Base-by-base conservation (phyloP, 176 grass and related monocot species). In the Miscanthus lutarioriparius region DNA sequence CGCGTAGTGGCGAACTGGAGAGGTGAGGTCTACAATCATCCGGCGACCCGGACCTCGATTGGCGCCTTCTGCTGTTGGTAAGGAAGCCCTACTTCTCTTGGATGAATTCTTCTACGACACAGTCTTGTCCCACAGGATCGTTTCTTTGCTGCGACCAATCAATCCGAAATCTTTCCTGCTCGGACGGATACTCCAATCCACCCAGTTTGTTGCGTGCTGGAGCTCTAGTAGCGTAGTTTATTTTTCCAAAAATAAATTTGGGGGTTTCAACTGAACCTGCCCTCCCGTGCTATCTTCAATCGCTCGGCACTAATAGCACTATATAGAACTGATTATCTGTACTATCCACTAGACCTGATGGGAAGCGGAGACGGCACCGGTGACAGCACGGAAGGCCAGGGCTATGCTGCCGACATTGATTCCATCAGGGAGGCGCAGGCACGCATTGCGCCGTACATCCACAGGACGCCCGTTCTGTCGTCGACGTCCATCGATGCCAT, bases 341-440 rank as follows among this genome's bases (percentile, higher is more conserved):
- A 70, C 28, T 30, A 30, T 1, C 28, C 28, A 30, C 40, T 69
- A 97, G 94, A 85, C 45, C 62, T 83, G 84, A 94, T 94, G 88
- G 90, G 62, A 15, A 76, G 86, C 39, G 77, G 19, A 71, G 85
- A 75, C 66, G 72, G 47, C 26, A 33, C 36, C 45, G 33, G 56
- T 6, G 58, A 65, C 7, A 75, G 45, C 30, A 8, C 26, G 61
- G 66, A 59, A 33, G 64, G 13, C 22, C 80, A 83, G 25, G 84
- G 63, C 22, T 97, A 97, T 47, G 95, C 84, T 27, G 90, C 90
- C 22, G 90, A 94, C 41, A 92, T 97, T 19, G 22, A 80, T 64
- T 94, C 92, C 48, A 97, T 97, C 68, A 86, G 85, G 84, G 90
- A 94, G 74, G 95, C 92, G 67, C 92, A 87, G 72, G 48, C 67